Conservation (phyloP, 164 flowering plant species). For the Sextonia rubra region DNA sequence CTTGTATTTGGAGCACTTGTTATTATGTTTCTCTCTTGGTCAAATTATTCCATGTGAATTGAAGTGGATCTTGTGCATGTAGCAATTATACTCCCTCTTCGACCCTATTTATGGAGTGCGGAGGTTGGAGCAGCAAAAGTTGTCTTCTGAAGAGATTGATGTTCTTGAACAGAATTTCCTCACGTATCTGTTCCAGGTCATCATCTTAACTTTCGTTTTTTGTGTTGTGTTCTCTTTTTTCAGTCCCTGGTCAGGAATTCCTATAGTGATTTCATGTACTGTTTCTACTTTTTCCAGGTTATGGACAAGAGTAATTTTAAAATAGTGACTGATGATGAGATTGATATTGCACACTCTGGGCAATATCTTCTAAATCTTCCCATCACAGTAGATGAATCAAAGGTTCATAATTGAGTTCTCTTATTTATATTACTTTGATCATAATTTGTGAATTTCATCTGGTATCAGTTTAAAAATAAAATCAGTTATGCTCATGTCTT, state of each 20-base stretch:
- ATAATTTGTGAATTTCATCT: neutral
- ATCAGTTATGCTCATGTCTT: constrained; percentile 7
- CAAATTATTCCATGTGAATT: neutral
- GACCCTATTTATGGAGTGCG: constrained; percentile 73
- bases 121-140: constrained; percentile 73
- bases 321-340: constrained; percentile 68
- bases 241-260: neutral
- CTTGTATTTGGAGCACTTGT: too few relatives aligned
- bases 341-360: constrained; percentile 82
- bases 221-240: too few relatives aligned
- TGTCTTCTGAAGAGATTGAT: constrained; percentile 66
- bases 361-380: constrained; percentile 98
- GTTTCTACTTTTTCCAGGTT: constrained; percentile 36
- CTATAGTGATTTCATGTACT: neutral
- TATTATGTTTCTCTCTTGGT: neutral
- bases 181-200: constrained; percentile 71
- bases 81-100: constrained; percentile 92
- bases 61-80: constrained; percentile 18
- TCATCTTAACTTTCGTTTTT: too few relatives aligned
- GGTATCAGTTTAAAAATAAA: neutral
- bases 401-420: constrained; percentile 41
- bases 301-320: constrained; percentile 94
- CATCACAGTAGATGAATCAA: constrained; percentile 83
- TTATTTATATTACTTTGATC: neutral
- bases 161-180: constrained; percentile 88